Base-by-base conservation (phyloP, 768 basidiomycete species). In the Leucosporidium yakuticum region DNA sequence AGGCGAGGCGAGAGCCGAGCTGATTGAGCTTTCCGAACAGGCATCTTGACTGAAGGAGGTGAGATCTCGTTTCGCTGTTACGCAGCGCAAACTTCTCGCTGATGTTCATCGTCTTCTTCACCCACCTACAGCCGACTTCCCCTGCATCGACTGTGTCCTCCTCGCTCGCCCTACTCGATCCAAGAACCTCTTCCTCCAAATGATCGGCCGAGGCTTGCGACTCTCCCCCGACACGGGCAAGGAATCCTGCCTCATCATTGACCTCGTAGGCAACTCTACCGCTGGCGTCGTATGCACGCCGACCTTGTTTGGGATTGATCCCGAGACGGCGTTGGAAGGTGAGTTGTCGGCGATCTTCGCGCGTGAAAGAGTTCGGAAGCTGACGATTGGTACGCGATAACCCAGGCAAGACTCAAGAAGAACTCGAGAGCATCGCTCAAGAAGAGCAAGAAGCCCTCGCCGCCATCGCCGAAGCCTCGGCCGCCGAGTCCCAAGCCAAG, bases 171-270 rank as follows among this genome's bases (percentile, higher is more conserved):
- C 94, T 23, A 97, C 94, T 2, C 84, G 88, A 31, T 95, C 92
- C 19, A 83, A 86, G 44, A 97, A 95, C 76, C 78, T 95, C 17
- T 91, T 93, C 75, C 85, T 90, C 23, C 94, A 98, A 75, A 96
- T 97, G 91, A 60, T 97, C 67, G 94, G 94, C 5, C 84, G 94
- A 65, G 94, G 94, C 31, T 89, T 97, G 85, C 83, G 94, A 67
- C 83, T 89, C 36, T 93, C 90, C 4, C 88, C 90, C 14, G 76
- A 76, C 12, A 91, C 89, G 0, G 88, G 86, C 61, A 98, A 98
- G 78, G 72, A 77, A 55, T 86, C 95, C 76, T 97, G 94, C 77
- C 85, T 84, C 19, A 85, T 97, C 66, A 89, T 98, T 70, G 94
- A 98, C 77, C 88, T 96, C 14, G 84, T 91, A 4, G 77, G 83